Conservation (phyloP, 2,329 filamentous ascomycete genomes). For the Trichoderma guizhouense region DNA sequence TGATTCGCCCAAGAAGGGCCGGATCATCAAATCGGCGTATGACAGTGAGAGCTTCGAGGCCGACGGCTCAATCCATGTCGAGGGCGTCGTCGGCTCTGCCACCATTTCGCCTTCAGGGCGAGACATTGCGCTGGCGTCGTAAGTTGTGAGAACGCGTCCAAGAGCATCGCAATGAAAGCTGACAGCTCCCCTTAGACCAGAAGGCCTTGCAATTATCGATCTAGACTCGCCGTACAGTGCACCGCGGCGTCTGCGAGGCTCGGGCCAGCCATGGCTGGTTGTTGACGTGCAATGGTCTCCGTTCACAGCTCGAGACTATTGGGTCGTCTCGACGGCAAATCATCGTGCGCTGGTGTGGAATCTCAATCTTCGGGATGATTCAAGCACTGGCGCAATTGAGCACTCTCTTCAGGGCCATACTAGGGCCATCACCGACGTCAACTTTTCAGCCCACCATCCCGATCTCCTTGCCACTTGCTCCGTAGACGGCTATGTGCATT, state of each 20-base stretch:
- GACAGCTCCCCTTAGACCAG: conserved; percentile 50
- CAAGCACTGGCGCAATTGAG: conserved; percentile 68
- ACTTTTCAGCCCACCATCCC: conserved; percentile 90
- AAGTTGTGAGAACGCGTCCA: conserved; percentile 29
- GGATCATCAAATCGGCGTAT: conserved; percentile 64
- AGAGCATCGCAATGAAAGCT: background rate
- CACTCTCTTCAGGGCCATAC: conserved; percentile 80
- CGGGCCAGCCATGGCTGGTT: conserved; percentile 89
- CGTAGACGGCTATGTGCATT: conserved; percentile 89
- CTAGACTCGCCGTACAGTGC: conserved; percentile 85
- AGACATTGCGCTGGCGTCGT: conserved; percentile 85
- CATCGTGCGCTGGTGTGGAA: conserved; percentile 96
- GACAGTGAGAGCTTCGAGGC: conserved; percentile 86
- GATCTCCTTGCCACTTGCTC: conserved; percentile 87
- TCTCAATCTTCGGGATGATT: conserved; percentile 73
- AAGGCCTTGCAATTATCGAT: conserved; percentile 88
- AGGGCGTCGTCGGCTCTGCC: conserved; percentile 79
- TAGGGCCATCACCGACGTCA: conserved; percentile 91
- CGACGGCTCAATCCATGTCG: conserved; percentile 79
- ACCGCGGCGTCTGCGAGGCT: conserved; percentile 74
- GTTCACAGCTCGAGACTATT: conserved; percentile 83
- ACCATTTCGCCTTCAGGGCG: conserved; percentile 89
- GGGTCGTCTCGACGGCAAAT: conserved; percentile 92
- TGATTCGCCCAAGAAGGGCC: conserved; percentile 53
- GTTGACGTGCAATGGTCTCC: conserved; percentile 97